These are phyloP conservation scores for Pseudogymnoascus sp. DNA, from an alignment of 2,329 filamentous ascomycete species.

Conservation along the genomic window DNA sequence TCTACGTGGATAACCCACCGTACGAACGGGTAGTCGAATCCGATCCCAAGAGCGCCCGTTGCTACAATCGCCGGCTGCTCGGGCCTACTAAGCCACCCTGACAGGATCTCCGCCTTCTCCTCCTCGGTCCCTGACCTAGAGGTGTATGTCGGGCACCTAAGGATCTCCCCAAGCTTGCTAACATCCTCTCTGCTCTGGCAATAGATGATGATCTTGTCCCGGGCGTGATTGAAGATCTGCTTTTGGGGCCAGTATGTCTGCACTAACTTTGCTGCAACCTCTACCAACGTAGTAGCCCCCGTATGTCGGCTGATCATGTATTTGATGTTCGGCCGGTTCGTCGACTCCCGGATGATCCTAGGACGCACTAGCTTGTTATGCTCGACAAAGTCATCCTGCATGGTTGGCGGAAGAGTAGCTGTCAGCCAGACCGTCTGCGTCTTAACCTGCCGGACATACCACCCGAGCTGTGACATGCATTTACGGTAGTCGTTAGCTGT, in stretches of 20 bases:
- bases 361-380: no score
- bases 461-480: no score
- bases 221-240: conserved; percentile 10
- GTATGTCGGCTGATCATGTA: conserved; percentile 12
- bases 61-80: no score
- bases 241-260: conserved; percentile 7
- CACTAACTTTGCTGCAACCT: conserved; percentile 11
- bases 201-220: conserved; percentile 17
- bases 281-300: not conserved
- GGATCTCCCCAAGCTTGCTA: conserved; percentile 8
- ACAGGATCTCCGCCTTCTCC: not conserved
- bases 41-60: no score
- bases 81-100: no score
- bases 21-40: not conserved
- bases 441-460: no score
- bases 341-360: conserved; percentile 8
- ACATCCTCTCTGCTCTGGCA: conserved; percentile 11
- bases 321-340: conserved; percentile 14
- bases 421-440: no score
- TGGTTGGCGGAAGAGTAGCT: no score
- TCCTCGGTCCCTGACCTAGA: conserved; percentile 7
- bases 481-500: no score
- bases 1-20: not conserved
- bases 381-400: no score
- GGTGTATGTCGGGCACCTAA: conserved; percentile 8